A percentile compares a stretch with the other conserved stretches of the same genome.
These are phyloP conservation scores for Bathelium albidoporum DNA, from an alignment of 495 filamentous ascomycete genomes.

Conservation along the genomic window DNA sequence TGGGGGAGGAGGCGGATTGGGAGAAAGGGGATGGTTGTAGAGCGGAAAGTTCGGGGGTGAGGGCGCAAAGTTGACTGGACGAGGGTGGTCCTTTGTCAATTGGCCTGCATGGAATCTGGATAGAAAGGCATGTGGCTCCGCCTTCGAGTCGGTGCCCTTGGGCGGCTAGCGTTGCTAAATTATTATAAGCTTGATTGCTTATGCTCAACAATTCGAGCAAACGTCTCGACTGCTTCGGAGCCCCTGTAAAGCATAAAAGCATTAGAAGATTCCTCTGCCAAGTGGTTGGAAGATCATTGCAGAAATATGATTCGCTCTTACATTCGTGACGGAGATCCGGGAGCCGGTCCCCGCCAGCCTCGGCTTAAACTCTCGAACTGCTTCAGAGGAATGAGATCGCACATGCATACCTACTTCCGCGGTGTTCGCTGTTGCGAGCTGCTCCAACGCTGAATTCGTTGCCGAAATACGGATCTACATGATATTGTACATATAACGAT, in stretches of 20 bases:
- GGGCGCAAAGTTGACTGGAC: too few species aligned
- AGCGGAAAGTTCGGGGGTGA: too few species aligned
- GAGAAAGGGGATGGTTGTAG: neutral
- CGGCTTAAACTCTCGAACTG: neutral
- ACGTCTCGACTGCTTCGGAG: too few species aligned
- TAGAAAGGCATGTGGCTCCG: neutral
- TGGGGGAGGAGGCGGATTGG: constrained; percentile 27
- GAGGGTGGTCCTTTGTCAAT: too few species aligned
- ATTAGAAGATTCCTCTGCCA: neutral
- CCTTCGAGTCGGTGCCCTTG: too few species aligned
- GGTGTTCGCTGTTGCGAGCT: neutral
- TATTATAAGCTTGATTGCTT: too few species aligned
- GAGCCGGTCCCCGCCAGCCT: neutral
- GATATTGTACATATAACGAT: too few species aligned
- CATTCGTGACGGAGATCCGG: neutral
- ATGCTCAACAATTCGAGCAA: too few species aligned
- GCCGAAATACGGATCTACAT: neutral
- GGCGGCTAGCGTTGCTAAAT: too few species aligned
- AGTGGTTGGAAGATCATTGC: neutral
- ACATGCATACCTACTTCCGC: neutral
- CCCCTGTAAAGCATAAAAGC: neutral
- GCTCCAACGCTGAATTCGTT: neutral
- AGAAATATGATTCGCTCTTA: neutral
- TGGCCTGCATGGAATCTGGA: neutral
- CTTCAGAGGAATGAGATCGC: neutral